Conservation (phyloP, 2,329 filamentous ascomycete species). For the Botrytis byssoidea region DNA sequence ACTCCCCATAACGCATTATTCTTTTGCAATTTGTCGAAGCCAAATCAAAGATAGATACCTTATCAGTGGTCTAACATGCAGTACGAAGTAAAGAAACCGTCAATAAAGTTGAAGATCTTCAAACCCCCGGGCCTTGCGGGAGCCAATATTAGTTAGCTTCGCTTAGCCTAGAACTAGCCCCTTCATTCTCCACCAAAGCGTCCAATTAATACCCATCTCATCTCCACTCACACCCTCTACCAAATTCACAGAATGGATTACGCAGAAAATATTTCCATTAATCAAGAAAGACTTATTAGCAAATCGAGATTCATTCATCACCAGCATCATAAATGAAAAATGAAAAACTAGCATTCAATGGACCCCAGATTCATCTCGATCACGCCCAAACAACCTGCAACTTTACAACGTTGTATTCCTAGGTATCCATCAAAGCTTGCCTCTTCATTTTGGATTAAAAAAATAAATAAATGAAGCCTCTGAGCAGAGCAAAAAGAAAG, state of each 20-base stretch:
- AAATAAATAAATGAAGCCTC: neutral
- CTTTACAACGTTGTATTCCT: neutral
- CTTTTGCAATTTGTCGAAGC: neutral
- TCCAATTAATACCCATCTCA: neutral
- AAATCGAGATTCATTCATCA: neutral
- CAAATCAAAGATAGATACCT: no score
- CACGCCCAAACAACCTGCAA: neutral
- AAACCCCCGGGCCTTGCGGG: neutral
- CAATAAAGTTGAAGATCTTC: neutral
- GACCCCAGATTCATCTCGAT: no score
- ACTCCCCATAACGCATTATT: neutral
- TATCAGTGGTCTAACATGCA: neutral
- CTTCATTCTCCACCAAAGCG: neutral
- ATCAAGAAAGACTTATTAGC: neutral
- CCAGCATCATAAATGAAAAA: no score
- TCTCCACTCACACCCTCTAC: neutral
- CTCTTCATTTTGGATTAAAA: neutral
- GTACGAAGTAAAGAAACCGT: neutral
- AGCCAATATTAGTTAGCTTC: neutral
- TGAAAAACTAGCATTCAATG: neutral
- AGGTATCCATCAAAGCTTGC: no score
- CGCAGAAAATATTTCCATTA: neutral
- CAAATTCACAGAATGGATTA: neutral
- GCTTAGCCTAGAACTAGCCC: neutral
- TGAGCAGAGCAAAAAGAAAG: neutral